A percentile compares a stretch with the other conserved stretches of the same genome.
Evolutionary conservation across 257 asterid species (phyloP).

Genomic region (Leonotis leonurus): DNA sequence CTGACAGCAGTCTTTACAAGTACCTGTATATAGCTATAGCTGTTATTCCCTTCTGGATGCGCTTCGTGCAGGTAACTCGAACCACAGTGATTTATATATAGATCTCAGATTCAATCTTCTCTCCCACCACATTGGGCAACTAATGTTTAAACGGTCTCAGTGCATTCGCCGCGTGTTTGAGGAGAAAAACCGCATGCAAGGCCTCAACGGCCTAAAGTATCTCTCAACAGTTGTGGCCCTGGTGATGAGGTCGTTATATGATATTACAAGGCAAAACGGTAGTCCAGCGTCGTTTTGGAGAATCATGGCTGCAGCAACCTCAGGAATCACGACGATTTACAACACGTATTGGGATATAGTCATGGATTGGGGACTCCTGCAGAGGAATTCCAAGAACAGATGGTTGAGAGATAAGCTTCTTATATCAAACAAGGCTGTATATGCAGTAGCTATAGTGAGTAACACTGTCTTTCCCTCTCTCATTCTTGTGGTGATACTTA

Average conservation of each 20-base stretch:
- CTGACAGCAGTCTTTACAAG: constrained; percentile 18
- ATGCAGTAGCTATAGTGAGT: constrained; percentile 68
- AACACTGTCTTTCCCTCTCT: not conserved
- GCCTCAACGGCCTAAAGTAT: constrained; percentile 50
- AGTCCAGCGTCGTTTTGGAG: constrained; percentile 17
- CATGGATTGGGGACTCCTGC: constrained; percentile 68
- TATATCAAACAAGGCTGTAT: constrained; percentile 46
- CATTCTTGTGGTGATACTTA: not conserved
- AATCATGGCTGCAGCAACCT: constrained; percentile 44
- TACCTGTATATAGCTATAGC: constrained; percentile 36
- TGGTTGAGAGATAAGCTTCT: constrained; percentile 82
- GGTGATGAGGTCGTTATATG: constrained; percentile 42
- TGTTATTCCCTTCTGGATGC: constrained; percentile 52
- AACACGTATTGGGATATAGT: constrained; percentile 80
- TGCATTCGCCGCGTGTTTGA: constrained; percentile 56
- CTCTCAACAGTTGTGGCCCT: constrained; percentile 61
- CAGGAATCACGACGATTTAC: constrained; percentile 48
- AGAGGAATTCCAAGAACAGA: constrained; percentile 41
- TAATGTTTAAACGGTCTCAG: constrained; percentile 23
- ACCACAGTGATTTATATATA: not conserved
- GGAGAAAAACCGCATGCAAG: constrained; percentile 43
- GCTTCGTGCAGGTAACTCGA: constrained; percentile 51
- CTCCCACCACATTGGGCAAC: not conserved
- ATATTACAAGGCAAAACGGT: constrained; percentile 17
- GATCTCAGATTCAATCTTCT: not conserved